Base-by-base conservation (phyloP, 2,329 filamentous ascomycete genomes). In the Tolypocladium inflatum region DNA sequence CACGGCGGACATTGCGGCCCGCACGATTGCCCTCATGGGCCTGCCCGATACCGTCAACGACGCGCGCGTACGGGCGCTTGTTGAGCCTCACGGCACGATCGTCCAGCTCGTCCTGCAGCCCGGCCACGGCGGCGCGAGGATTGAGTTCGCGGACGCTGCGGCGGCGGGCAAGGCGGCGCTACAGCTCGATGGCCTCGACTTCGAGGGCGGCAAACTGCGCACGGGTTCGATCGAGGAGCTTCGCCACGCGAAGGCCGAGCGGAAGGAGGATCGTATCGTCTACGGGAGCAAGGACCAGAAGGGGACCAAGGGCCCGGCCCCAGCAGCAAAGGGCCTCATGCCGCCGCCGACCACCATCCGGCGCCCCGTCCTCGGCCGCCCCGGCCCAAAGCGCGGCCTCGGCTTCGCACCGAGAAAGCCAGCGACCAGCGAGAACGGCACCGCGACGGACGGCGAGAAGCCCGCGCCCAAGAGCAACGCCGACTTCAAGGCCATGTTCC, bases 11-110 rank as follows among this genome's bases (percentile, higher is more conserved):
- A 80, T 83, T 23, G 72, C 78, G 37, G 83, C 86, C 55, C 86
- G 91, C 56, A 94, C 90, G 1, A 80, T 97, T 55, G 88, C 87
- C 11, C 77, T 99, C 35, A 83, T 97, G 73, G 88, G 92, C 61
- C 78, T 99, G 1, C 91, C 94, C 0, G 94, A 97, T 67, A 97
- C 92, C 0, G 84, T 97, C 66, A 97, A 95, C 63, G 90, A 96
- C 66, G 85, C 89, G 1, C 90, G 92, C 37, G 84, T 99, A 57
- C 84, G 84, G 51, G 80, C 85, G 0, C 76, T 95, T 3, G 85
- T 89, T 10, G 87, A 91, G 64, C 80, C 84, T 1, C 80, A 86
- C 51, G 91, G 91, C 0, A 72, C 80, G 1, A 79, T 97, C 30
- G 79, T 86, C 62, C 93, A 92, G 70, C 79, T 97, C 4, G 80